Conservation (phyloP, 176 grass and related monocot genomes). For the Miscanthus lutarioriparius region DNA sequence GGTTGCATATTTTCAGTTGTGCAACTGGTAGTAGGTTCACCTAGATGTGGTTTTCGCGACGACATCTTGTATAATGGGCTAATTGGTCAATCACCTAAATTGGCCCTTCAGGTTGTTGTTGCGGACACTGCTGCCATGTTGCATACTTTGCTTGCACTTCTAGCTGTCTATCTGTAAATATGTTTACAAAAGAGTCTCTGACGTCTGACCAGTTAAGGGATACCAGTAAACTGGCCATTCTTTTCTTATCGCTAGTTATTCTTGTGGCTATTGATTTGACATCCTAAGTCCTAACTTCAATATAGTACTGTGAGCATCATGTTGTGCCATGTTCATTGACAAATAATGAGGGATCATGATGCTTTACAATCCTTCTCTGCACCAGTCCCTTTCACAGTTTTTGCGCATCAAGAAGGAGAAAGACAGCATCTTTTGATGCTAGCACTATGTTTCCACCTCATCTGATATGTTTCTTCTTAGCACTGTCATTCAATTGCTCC, state of each 20-base stretch:
- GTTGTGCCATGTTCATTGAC: background rate
- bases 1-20: conserved; percentile 11
- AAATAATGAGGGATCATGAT: background rate
- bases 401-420: background rate
- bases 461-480: background rate
- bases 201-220: background rate
- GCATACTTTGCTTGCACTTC: background rate
- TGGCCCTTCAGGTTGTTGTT: background rate
- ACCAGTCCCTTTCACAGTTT: background rate
- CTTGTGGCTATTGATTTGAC: background rate
- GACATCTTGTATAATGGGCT: conserved; percentile 4
- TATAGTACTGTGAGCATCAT: background rate
- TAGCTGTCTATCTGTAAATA: background rate
- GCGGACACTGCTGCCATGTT: background rate
- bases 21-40: conserved; percentile 31
- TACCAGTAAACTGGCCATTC: background rate
- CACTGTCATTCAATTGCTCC: background rate
- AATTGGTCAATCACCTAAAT: background rate
- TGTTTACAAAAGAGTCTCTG: background rate
- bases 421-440: background rate
- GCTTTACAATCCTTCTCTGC: background rate
- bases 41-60: background rate
- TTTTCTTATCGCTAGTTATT: background rate
- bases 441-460: background rate
- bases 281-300: background rate